Conservation (phyloP, 148 eudicot species). For the Rhododendron kiyosumense region DNA sequence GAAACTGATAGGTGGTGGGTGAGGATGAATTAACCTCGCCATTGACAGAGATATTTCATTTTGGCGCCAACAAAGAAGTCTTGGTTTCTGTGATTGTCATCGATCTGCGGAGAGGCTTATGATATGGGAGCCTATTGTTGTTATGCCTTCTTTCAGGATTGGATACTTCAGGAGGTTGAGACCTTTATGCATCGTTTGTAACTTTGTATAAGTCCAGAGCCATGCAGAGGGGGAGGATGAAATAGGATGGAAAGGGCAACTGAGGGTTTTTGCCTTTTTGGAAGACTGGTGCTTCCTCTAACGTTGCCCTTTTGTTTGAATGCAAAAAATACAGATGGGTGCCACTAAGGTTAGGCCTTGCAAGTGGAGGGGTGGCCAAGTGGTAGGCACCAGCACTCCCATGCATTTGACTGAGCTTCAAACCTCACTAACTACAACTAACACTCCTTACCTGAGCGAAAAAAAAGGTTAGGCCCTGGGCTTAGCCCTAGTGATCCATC, state of each 20-base stretch:
- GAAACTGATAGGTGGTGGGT: not conserved
- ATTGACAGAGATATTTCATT: too few relatives aligned
- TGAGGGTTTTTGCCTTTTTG: not conserved
- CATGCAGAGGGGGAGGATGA: not conserved
- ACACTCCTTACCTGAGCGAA: too few relatives aligned
- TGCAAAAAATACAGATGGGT: not conserved
- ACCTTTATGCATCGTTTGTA: not conserved
- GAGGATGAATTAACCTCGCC: not conserved
- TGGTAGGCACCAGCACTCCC: not conserved
- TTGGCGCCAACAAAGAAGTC: not conserved
- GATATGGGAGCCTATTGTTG: not conserved
- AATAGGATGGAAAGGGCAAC: not conserved
- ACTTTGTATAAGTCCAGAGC: not conserved
- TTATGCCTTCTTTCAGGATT: not conserved
- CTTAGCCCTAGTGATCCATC: not conserved
- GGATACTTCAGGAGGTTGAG: not conserved
- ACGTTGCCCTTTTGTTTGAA: not conserved
- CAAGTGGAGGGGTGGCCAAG: too few relatives aligned
- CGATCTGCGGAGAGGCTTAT: not conserved
- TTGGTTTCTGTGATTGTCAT: not conserved
- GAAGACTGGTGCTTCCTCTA: not conserved
- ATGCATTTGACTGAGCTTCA: too few relatives aligned
- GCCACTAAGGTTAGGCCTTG: too few relatives aligned
- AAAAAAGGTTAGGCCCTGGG: not conserved
- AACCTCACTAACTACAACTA: too few relatives aligned